Percentiles rank a stretch among this genome's conserved stretches.
Evolutionary conservation across 2,329 filamentous ascomycete species (phyloP).

Genomic region (Beauveria varroae): DNA sequence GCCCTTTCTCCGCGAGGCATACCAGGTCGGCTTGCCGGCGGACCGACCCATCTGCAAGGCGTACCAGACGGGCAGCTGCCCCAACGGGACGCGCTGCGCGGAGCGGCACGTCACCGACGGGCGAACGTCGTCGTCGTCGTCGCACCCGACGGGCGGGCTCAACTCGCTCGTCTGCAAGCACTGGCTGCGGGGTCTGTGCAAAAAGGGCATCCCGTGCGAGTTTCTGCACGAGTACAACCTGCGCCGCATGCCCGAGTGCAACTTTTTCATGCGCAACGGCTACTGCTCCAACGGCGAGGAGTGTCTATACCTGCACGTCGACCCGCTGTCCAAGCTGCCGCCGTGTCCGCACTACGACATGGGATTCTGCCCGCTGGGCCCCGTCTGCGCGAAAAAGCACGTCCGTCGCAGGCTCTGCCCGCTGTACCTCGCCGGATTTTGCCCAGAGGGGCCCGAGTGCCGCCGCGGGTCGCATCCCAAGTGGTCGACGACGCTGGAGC

Average conservation of each 20-base stretch:
- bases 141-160: slow-evolving; percentile 44
- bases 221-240: slow-evolving; percentile 99
- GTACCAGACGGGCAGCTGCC: slow-evolving; percentile 79
- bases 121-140: slow-evolving; percentile 18
- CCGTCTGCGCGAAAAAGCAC: slow-evolving; percentile 81
- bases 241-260: slow-evolving; percentile 96
- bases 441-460: slow-evolving; percentile 71
- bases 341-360: slow-evolving; percentile 88
- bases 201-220: slow-evolving; percentile 94
- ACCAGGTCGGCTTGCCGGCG: slow-evolving; percentile 74
- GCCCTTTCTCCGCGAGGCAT: slow-evolving; percentile 74
- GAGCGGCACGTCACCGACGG: slow-evolving; percentile 63
- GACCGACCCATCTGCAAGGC: slow-evolving; percentile 78
- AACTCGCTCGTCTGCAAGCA: slow-evolving; percentile 95
- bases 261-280: slow-evolving; percentile 87
- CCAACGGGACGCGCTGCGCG: slow-evolving; percentile 73
- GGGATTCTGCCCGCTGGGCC: slow-evolving; percentile 89
- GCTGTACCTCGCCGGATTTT: slow-evolving; percentile 91
- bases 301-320: slow-evolving; percentile 86
- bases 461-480: slow-evolving; percentile 74
- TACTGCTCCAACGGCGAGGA: slow-evolving; percentile 97
- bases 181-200: slow-evolving; percentile 94
- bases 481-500: slow-evolving; percentile 71
- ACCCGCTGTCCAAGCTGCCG: slow-evolving; percentile 69
- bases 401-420: slow-evolving; percentile 72